Evolutionary conservation across 139 green algal genomes (phyloP).

Genomic region (Chlamydomonas asymmetrica): DNA sequence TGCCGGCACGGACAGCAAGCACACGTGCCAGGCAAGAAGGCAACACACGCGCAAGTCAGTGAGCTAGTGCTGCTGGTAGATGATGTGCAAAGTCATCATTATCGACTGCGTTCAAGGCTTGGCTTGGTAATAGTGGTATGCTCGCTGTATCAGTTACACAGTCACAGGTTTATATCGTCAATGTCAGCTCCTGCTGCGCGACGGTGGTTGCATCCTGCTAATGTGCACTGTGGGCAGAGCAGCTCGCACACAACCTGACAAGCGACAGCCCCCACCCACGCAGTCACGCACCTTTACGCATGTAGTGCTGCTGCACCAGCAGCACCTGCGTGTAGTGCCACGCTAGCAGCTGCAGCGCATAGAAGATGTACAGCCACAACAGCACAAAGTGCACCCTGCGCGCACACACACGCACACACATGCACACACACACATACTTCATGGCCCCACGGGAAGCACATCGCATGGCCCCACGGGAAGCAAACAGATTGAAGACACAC

Average conservation of each 20-base stretch:
- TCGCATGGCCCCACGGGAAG: not conserved
- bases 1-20: not conserved
- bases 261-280: not conserved
- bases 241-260: too few relatives aligned
- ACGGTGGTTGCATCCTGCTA: too few relatives aligned
- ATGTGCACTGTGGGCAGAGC: too few relatives aligned
- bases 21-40: not conserved
- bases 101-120: too few relatives aligned
- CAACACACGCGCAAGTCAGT: too few relatives aligned
- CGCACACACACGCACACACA: not conserved
- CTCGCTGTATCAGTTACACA: too few relatives aligned
- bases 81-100: too few relatives aligned
- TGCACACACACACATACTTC: not conserved
- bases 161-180: too few relatives aligned
- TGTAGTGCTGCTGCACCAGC: constrained; percentile 43
- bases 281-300: constrained; percentile 32
- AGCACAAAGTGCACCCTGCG: constrained; percentile 30
- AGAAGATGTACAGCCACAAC: constrained; percentile 41
- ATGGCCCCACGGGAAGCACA: not conserved
- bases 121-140: too few relatives aligned
- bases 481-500: not conserved
- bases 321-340: constrained; percentile 49
- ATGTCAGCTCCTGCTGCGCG: too few relatives aligned
- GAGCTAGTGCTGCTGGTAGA: too few relatives aligned
- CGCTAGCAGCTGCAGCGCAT: constrained; percentile 28